Base-by-base conservation (phyloP, 2,329 filamentous ascomycete species). In the Pseudogymnoascus sp. region DNA sequence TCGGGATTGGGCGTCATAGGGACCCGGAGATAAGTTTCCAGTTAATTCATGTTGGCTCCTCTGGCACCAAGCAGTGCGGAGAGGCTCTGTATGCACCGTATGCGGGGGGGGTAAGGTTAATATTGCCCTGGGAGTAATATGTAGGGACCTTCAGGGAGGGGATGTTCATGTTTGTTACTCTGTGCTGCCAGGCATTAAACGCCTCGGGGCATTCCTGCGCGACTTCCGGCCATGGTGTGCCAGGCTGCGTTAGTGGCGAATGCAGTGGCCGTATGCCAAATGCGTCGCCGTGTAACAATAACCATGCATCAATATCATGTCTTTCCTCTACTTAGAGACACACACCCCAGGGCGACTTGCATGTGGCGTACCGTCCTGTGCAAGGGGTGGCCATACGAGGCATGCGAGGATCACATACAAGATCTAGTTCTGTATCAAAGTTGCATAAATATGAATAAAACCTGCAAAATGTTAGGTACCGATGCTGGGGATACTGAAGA, bases 261-360 rank as follows among this genome's bases (percentile, higher is more conserved):
- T 45, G 39, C 13, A 48, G 21, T 52, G n/a, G n/a, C n/a, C n/a
- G n/a, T n/a, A n/a, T n/a, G 45, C 45, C 26, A 30, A 52, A 52
- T 52, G 45, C 45, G 26, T 52, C 45, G 45, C 45, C n/a, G 45
- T 52, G 45, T 52, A 52, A 52, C 45, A 30, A 52, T 26, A 45
- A 45, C 45, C 45, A 30, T 52, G 45, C 9, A 52, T 30, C n/a
- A 5, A 30, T 18, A 18, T 30, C 19, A n/a, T n/a, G 18, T 41
- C 41, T n/a, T 48, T 52, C 45, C 23, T 30, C 15, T 52, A 23
- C 6, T 18, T 52, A 5, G 23, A 18, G 26, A 18, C 45, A 18
- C 45, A 52, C 10, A n/a, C 23, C 19, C 45, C 45, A 30, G 23
- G 45, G 9, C 45, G 26, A 18, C 26, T 5, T 30, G n/a, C 23